Conservation (phyloP, 345 rosid genomes). For the Salix suchowensis region DNA sequence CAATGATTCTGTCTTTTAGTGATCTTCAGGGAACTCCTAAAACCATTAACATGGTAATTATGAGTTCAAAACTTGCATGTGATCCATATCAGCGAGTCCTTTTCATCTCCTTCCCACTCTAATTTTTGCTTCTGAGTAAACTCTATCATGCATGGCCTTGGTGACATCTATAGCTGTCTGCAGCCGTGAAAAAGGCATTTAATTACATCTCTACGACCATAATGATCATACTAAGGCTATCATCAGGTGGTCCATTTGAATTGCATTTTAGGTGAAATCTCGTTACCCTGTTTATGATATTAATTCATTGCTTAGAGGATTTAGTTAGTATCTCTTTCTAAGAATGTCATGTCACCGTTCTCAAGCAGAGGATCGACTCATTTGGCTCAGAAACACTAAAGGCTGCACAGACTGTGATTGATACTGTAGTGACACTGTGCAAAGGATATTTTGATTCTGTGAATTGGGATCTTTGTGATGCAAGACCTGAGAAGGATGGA, state of each 20-base stretch:
- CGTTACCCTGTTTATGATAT: neutral
- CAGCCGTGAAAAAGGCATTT: neutral
- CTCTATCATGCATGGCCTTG: neutral
- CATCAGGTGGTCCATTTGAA: neutral
- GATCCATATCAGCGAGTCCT: neutral
- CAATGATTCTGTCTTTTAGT: neutral
- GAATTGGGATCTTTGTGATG: conserved; percentile 33
- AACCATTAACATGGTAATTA: neutral
- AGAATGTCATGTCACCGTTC: neutral
- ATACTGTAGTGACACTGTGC: conserved; percentile 55
- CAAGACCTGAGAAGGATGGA: conserved; percentile 24
- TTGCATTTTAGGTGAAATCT: neutral
- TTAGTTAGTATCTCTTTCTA: conserved; percentile 8
- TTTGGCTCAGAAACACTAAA: conserved; percentile 51
- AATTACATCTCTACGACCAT: neutral
- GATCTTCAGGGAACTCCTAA: neutral
- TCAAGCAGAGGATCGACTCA: conserved; percentile 55
- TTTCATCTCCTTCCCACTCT: neutral
- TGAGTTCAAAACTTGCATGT: neutral
- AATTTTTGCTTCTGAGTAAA: neutral
- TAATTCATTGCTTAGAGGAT: neutral
- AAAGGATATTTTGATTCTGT: conserved; percentile 44
- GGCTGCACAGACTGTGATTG: conserved; percentile 57
- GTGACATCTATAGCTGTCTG: neutral
- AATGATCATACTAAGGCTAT: neutral